Conservation (phyloP, 2,329 filamentous ascomycete species). For the Talaromyces sp. region DNA sequence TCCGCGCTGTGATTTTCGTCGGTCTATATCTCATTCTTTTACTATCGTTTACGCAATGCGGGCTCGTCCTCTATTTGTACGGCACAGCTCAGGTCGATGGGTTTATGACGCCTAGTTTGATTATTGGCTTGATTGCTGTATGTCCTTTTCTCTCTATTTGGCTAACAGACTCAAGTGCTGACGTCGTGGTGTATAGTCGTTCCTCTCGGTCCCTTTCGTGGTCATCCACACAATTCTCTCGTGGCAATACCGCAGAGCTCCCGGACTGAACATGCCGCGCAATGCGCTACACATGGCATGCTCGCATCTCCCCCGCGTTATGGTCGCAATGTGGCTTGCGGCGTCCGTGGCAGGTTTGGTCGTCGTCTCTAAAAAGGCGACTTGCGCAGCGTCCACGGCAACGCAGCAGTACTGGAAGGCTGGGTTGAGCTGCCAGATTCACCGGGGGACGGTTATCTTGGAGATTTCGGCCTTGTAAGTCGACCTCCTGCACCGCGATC, state of each 20-base stretch:
- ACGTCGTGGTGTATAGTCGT: slow-evolving; percentile 26
- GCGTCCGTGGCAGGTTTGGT: slow-evolving; percentile 37
- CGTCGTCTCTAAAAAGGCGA: slow-evolving; percentile 34
- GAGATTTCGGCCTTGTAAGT: slow-evolving; percentile 37
- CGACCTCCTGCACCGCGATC: too few relatives aligned
- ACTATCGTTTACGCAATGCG: slow-evolving; percentile 35
- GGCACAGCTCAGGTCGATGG: slow-evolving; percentile 34
- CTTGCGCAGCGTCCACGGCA: slow-evolving; percentile 30
- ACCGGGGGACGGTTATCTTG: slow-evolving; percentile 33
- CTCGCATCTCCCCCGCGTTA: slow-evolving; percentile 35
- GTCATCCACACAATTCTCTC: slow-evolving; percentile 38
- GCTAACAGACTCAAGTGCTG: background rate
- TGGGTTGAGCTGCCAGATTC: slow-evolving; percentile 37
- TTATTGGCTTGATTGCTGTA: slow-evolving; percentile 37
- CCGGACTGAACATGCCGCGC: slow-evolving; percentile 31
- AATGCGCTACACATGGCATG: slow-evolving; percentile 31
- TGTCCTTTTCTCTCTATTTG: background rate
- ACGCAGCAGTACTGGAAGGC: slow-evolving; percentile 32
- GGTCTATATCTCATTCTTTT: slow-evolving; percentile 35
- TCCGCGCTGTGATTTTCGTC: slow-evolving; percentile 35
- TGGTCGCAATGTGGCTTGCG: slow-evolving; percentile 37
- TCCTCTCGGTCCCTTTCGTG: slow-evolving; percentile 36
- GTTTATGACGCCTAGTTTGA: slow-evolving; percentile 37
- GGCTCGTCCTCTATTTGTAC: slow-evolving; percentile 35
- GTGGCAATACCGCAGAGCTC: slow-evolving; percentile 36